Evolutionary conservation across 139 green algal genomes (phyloP).

Genomic region (Microglena sp.): DNA sequence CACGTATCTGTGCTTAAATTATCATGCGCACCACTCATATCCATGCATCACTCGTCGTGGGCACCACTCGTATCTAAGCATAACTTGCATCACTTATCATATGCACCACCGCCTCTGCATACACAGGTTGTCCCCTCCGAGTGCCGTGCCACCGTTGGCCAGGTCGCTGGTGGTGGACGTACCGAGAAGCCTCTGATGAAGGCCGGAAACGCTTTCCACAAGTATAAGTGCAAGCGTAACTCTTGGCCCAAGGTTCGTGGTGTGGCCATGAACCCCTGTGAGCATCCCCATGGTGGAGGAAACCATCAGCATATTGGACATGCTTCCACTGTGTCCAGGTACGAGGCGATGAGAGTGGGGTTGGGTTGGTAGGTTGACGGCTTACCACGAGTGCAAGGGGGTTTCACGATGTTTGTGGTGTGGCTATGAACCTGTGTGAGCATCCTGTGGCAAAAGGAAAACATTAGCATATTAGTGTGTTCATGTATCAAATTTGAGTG

Average conservation of each 20-base stretch:
- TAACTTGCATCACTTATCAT: too few relatives aligned
- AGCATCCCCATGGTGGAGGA: constrained; percentile 99
- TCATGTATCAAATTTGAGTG: too few relatives aligned
- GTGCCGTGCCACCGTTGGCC: constrained; percentile 91
- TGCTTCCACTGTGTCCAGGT: constrained; percentile 87
- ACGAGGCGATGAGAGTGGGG: too few relatives aligned
- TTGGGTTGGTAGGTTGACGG: too few relatives aligned
- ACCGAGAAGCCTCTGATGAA: constrained; percentile 99
- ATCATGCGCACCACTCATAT: background rate
- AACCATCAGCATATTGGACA: constrained; percentile 99
- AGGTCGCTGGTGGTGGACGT: constrained; percentile 93
- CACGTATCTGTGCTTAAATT: background rate
- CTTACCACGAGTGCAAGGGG: too few relatives aligned
- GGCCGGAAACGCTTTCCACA: constrained; percentile 90
- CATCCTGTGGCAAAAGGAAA: constrained; percentile 99
- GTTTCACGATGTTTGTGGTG: constrained; percentile 91
- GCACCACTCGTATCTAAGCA: background rate
- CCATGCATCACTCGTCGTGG: background rate
- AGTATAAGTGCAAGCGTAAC: constrained; percentile 74
- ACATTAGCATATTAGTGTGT: too few relatives aligned
- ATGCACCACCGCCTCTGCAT: background rate
- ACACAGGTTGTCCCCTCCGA: constrained; percentile 72
- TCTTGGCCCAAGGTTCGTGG: constrained; percentile 79
- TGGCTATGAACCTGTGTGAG: constrained; percentile 99
- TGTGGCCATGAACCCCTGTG: constrained; percentile 99